Percentiles rank a stretch among this genome's conserved stretches.
phyloP scores from a whole-genome alignment of 805 yeast genomes.

The Ogataea nitratoaversa region DNA sequence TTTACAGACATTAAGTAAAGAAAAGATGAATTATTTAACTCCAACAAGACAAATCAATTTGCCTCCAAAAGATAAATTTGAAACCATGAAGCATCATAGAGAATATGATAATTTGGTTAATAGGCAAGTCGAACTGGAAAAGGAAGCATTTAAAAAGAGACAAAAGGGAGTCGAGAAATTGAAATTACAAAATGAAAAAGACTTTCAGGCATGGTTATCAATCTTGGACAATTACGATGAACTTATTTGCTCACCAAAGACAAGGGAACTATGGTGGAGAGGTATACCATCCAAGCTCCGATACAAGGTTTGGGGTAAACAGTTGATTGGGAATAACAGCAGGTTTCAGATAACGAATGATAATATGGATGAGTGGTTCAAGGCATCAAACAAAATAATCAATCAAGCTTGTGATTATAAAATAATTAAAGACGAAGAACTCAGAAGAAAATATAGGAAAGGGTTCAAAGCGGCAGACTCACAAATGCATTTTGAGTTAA shows the following conservation, averaged over 20 bases:
- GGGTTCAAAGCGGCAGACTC: no score
- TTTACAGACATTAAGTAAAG: constrained; percentile 12
- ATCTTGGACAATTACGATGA: constrained; percentile 35
- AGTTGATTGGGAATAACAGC: constrained; percentile 31
- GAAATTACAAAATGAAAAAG: constrained; percentile 34
- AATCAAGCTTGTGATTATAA: constrained; percentile 30
- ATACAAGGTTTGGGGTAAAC: constrained; percentile 46
- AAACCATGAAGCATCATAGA: constrained; percentile 48
- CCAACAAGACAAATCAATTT: constrained; percentile 60
- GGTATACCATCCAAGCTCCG: constrained; percentile 47
- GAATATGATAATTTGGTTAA: constrained; percentile 46
- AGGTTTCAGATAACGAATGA: constrained; percentile 26
- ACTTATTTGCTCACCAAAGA: constrained; percentile 33
- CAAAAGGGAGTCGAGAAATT: constrained; percentile 30
- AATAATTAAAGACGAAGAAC: constrained; percentile 12
- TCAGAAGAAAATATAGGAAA: constrained; percentile 13
- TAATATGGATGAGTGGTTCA: constrained; percentile 8
- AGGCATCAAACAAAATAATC: constrained; percentile 18
- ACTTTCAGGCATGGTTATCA: constrained; percentile 38
- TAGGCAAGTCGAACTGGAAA: constrained; percentile 38
- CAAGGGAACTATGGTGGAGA: constrained; percentile 59
- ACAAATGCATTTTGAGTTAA: constrained; percentile 9
- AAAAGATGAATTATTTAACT: constrained; percentile 29
- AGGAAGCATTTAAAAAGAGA: constrained; percentile 29
- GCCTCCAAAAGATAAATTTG: constrained; percentile 59